phyloP scores from a whole-genome alignment of 495 filamentous ascomycete species.

The Xylaria telfairii region DNA sequence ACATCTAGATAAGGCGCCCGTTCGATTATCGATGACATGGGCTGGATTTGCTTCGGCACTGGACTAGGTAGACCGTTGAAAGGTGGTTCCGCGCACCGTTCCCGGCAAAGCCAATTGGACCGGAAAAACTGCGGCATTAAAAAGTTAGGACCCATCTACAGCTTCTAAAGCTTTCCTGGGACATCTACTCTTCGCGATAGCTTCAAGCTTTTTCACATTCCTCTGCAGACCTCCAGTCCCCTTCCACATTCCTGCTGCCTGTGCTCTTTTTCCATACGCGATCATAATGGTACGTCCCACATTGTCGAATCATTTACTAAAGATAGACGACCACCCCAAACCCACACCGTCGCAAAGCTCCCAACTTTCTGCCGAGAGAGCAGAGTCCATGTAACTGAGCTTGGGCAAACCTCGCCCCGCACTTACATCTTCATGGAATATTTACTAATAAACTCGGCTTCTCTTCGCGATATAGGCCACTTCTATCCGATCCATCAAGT shows the following conservation, averaged over 20 bases:
- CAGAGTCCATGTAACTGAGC: neutral
- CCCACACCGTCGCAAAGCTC: neutral
- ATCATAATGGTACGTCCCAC: slow-evolving; percentile 46
- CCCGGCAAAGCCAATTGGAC: neutral
- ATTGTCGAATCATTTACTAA: too few relatives aligned
- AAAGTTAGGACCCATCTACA: slow-evolving; percentile 38
- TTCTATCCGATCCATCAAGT: slow-evolving; percentile 93
- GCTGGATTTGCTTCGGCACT: too few relatives aligned
- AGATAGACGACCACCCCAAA: neutral
- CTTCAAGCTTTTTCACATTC: slow-evolving; percentile 35
- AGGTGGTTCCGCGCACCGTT: neutral
- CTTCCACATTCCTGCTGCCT: slow-evolving; percentile 27
- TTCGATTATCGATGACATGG: neutral
- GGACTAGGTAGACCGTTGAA: too few relatives aligned
- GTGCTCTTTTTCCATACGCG: slow-evolving; percentile 24
- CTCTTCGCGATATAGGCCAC: slow-evolving; percentile 51
- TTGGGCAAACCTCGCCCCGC: neutral
- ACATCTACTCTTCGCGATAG: slow-evolving; percentile 34
- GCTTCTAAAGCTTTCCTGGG: slow-evolving; percentile 41
- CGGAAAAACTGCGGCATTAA: slow-evolving; percentile 44
- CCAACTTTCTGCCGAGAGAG: neutral
- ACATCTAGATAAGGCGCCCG: neutral
- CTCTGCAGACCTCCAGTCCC: slow-evolving; percentile 4
- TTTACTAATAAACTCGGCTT: slow-evolving; percentile 9
- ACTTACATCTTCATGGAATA: neutral